Evolutionary conservation across 2,329 filamentous ascomycete species (phyloP).

Genomic region (Beauveria caledonica): DNA sequence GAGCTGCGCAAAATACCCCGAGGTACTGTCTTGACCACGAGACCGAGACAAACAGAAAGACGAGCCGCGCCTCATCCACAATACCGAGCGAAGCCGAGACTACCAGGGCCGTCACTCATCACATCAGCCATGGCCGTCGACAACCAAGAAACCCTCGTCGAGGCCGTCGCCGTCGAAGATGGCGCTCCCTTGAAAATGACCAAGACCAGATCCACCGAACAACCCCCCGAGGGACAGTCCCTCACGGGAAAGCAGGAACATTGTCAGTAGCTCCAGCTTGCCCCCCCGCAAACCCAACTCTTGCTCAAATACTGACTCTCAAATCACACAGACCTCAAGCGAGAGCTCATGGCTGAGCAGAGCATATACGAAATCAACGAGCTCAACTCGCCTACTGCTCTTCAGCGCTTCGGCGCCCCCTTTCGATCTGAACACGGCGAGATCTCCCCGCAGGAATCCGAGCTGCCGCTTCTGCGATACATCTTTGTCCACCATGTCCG

Average conservation of each 20-base stretch:
- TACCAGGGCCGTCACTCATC: background rate
- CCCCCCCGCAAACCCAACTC: background rate
- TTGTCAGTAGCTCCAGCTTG: constrained; percentile 49
- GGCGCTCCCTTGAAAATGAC: constrained; percentile 12
- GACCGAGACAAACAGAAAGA: background rate
- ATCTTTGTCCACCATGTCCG: constrained; percentile 98
- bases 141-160: constrained; percentile 18
- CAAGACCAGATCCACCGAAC: constrained; percentile 14
- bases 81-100: background rate
- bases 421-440: constrained; percentile 91
- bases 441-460: constrained; percentile 85
- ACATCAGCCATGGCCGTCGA: constrained; percentile 21
- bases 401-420: constrained; percentile 90
- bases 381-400: constrained; percentile 87
- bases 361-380: constrained; percentile 85
- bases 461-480: constrained; percentile 86
- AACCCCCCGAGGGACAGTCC: constrained; percentile 34
- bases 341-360: constrained; percentile 86
- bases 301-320: constrained; percentile 9
- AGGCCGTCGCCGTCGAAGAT: constrained; percentile 16
- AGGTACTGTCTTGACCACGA: background rate
- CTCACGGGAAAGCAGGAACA: constrained; percentile 97
- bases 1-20: background rate
- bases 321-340: constrained; percentile 67
- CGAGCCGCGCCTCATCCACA: background rate